These are phyloP conservation scores for Aspergillus sp. DNA, from an alignment of 2,329 filamentous ascomycete genomes.

Conservation along the genomic window DNA sequence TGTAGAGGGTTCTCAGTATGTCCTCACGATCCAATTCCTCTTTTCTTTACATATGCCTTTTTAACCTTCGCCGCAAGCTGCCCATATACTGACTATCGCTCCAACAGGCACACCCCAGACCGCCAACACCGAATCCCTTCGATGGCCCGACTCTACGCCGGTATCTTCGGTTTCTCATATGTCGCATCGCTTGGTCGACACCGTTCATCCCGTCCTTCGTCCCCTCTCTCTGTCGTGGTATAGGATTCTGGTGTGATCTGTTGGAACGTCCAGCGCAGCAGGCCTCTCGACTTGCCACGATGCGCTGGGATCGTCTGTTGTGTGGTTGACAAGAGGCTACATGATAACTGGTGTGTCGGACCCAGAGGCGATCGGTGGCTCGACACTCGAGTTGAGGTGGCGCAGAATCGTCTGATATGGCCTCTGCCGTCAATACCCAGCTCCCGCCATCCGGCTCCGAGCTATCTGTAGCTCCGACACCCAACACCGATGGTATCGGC, in stretches of 20 bases:
- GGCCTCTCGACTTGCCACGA: slow-evolving; percentile 5
- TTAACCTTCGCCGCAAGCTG: neutral
- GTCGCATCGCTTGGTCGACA: neutral
- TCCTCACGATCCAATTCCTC: neutral
- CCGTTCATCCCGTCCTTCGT: neutral
- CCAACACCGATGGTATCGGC: slow-evolving; percentile 6
- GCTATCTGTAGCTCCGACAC: slow-evolving; percentile 13
- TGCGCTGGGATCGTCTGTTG: slow-evolving; percentile 7
- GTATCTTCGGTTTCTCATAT: neutral
- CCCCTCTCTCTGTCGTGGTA: neutral
- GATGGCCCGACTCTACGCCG: neutral
- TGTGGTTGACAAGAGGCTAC: slow-evolving; percentile 10
- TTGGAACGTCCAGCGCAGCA: neutral
- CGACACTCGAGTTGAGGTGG: neutral
- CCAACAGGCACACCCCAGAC: neutral
- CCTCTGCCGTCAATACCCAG: slow-evolving; percentile 17
- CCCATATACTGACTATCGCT: neutral
- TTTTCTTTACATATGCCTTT: neutral
- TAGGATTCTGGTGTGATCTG: neutral
- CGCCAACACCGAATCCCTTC: neutral
- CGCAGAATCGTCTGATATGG: slow-evolving; percentile 9
- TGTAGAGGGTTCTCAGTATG: neutral
- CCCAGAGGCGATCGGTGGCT: neutral
- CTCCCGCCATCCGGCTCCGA: slow-evolving; percentile 21
- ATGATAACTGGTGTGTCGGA: neutral